Conservation (phyloP, 768 basidiomycete species). For the Pleurotus tuoliensis region DNA sequence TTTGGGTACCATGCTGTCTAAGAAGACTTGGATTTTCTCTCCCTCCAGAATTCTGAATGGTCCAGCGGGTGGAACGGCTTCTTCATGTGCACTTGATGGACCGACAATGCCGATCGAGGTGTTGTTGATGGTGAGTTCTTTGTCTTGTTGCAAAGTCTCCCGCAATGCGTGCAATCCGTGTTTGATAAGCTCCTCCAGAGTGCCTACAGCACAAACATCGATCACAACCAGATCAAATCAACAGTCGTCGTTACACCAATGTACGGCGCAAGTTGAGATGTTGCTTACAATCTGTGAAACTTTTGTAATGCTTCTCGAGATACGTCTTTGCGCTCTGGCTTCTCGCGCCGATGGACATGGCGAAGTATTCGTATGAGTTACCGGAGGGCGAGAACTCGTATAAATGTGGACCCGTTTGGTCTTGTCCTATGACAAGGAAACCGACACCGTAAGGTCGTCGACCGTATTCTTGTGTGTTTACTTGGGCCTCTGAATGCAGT, state of each 20-base stretch:
- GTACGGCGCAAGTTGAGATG: not conserved
- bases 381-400: conserved; percentile 99
- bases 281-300: conserved; percentile 77
- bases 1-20: conserved; percentile 76
- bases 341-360: conserved; percentile 97
- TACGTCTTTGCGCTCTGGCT: conserved; percentile 99
- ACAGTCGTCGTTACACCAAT: not conserved
- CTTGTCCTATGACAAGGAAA: conserved; percentile 94
- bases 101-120: conserved; percentile 95
- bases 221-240: not conserved
- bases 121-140: conserved; percentile 89
- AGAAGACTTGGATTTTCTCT: conserved; percentile 66
- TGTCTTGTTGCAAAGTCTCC: conserved; percentile 98
- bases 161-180: conserved; percentile 94
- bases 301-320: conserved; percentile 89
- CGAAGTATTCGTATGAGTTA: conserved; percentile 95
- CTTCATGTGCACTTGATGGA: conserved; percentile 58
- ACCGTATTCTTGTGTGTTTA: conserved; percentile 98
- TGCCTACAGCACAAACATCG: conserved; percentile 41
- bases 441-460: conserved; percentile 97
- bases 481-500: conserved; percentile 79
- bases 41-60: conserved; percentile 89
- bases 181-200: conserved; percentile 81
- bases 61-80: conserved; percentile 44
- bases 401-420: conserved; percentile 95